These are phyloP conservation scores for Schizosaccharomyces cryophilus DNA, from an alignment of 805 yeast genomes.

Conservation along the genomic window DNA sequence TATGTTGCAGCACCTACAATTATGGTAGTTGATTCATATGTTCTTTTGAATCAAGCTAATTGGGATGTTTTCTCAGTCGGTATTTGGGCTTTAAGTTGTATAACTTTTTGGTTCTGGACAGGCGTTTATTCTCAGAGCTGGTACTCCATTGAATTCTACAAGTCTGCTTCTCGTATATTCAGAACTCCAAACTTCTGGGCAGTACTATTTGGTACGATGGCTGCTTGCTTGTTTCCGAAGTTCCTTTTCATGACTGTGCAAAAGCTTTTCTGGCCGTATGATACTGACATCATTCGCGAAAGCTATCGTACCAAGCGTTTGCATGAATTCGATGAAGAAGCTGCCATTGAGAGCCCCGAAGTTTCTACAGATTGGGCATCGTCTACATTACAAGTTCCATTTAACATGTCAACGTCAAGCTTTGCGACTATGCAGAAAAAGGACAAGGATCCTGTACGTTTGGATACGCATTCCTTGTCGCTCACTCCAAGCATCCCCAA, in stretches of 20 bases:
- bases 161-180: slow-evolving; percentile 36
- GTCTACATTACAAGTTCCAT: background rate
- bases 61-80: slow-evolving; percentile 54
- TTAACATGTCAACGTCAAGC: background rate
- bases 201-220: slow-evolving; percentile 28
- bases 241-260: slow-evolving; percentile 26
- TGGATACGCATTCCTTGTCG: background rate
- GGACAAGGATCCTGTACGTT: background rate
- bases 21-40: slow-evolving; percentile 38
- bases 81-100: slow-evolving; percentile 28
- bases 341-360: background rate
- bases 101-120: slow-evolving; percentile 47
- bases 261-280: slow-evolving; percentile 33
- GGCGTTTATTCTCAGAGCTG: slow-evolving; percentile 45
- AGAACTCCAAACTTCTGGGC: slow-evolving; percentile 48
- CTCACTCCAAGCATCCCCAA: background rate
- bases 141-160: slow-evolving; percentile 33
- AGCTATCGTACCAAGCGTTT: slow-evolving; percentile 3
- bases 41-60: slow-evolving; percentile 39
- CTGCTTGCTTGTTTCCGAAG: slow-evolving; percentile 36
- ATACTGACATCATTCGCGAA: slow-evolving; percentile 50
- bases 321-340: background rate
- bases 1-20: slow-evolving; percentile 36
- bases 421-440: background rate
- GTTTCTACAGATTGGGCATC: background rate